phyloP scores from a whole-genome alignment of 139 green algal genomes.

The Deuterostichococcus epilithicus region DNA sequence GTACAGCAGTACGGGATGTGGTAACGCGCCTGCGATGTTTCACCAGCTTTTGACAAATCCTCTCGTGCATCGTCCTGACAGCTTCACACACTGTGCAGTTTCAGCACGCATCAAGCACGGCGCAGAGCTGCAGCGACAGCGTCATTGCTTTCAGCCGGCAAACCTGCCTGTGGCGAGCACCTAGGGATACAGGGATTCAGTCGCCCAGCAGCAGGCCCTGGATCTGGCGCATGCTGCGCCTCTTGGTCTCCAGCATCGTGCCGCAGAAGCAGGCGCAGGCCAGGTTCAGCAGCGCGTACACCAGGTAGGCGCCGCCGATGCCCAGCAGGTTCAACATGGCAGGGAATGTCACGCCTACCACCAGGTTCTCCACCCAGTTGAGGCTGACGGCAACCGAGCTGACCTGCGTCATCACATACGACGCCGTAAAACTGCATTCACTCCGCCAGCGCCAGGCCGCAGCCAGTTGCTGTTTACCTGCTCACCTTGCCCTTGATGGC shows the following conservation, averaged over 20 bases:
- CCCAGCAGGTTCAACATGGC: constrained; percentile 41
- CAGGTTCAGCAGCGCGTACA: constrained; percentile 46
- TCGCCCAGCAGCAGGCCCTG: constrained; percentile 8
- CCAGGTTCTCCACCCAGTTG: constrained; percentile 47
- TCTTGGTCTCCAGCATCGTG: constrained; percentile 58
- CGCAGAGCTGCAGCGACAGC: too few species aligned
- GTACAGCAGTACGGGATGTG: too few species aligned
- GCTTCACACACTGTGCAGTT: too few species aligned
- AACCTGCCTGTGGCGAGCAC: too few species aligned
- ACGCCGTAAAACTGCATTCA: constrained; percentile 53
- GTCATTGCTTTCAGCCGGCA: too few species aligned
- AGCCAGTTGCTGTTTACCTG: too few species aligned
- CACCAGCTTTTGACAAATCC: too few species aligned
- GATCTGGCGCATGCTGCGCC: constrained; percentile 18
- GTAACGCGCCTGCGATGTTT: too few species aligned
- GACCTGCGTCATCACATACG: not conserved
- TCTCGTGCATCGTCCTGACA: too few species aligned
- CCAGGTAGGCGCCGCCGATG: constrained; percentile 42
- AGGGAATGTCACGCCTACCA: constrained; percentile 44
- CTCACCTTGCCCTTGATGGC: constrained; percentile 61
- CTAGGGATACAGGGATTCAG: too few species aligned
- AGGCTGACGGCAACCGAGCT: constrained; percentile 34
- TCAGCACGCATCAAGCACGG: too few species aligned
- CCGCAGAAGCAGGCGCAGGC: constrained; percentile 32
- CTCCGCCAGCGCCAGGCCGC: constrained; percentile 26